Evolutionary conservation across 306 rosid genomes (phyloP), one percentile per base, ranked within the genome.

Genomic region (Cyamopsis tetragonoloba): DNA sequence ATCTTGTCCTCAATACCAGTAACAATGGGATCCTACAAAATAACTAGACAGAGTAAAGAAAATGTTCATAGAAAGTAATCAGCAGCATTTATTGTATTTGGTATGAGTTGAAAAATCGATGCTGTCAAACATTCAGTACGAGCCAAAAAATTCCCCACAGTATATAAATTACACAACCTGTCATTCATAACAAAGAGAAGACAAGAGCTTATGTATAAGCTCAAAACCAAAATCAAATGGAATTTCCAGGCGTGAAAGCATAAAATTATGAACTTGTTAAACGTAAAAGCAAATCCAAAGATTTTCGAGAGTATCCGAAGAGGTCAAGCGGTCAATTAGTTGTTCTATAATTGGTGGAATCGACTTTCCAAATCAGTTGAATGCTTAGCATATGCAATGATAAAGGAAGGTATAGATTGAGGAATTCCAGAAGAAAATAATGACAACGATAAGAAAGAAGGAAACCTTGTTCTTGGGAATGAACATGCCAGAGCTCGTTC

Each of bases 401-500:
- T 38, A 61, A 35, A 18, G 30, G 20, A 5, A 9, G 7, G 4
- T 32, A 9, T 6, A 32, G 7, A 32, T 9, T 32, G 7, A 32
- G 6, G 12, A 55, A 55, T 28, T n/a, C 2, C 6, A 55, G 7
- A 53, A 14, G 62, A 19, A 53, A 53, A 9, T 6, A 53, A 24
- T 5, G 18, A 55, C 27, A 55, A 4, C 13, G 11, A 2, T 1
- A 9, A 38, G 32, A 20, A 20, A 41, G 4, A 3, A 58, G 27
- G 2, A 7, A 75, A 93, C 99, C 97, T 95, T 95, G 58, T 82
- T 91, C 59, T 85, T 88, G 41, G 86, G 2, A 39, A 95, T 95
- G 86, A 95, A 88, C 95, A 91, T 91, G 71, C 99, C 97, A 17
- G 96, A 91, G 83, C 97, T 95, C 7, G 97, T 90, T 54, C 97